Base-by-base conservation (phyloP, 2,329 filamentous ascomycete species). In the Hypocreales sp. region DNA sequence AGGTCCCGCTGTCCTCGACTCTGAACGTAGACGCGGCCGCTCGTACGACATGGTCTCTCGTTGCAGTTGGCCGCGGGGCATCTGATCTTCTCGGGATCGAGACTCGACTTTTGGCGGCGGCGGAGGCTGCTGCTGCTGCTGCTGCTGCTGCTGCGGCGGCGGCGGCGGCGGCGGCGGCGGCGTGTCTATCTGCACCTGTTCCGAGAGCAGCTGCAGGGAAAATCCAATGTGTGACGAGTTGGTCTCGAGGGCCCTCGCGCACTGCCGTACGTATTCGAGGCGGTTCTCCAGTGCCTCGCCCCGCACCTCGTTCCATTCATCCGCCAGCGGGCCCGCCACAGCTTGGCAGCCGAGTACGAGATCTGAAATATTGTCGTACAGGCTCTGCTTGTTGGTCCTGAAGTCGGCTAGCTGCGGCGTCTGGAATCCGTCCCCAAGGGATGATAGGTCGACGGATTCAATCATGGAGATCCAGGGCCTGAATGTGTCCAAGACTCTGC, bases 221-320 rank as follows among this genome's bases (percentile, higher is more conserved):
- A 86, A 90, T 16, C 81, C 79, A 37, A 94, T 74, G 41, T 94
- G 83, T 0, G 80, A 80, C 9, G 86, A 79, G 41, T 81, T 86
- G 13, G 76, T 80, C 48, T 95, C 84, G 12, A 98, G 61, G 25
- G 87, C 79, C 40, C 79, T 72, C 8, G 77, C 73, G 34, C 82
- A 79, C 32, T 72, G 65, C 28, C 79, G 72, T 32, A 94, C 83
- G 35, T 80, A 77, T 36, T 79, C 79, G 15, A 95, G 55, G 14
- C 90, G 74, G 38, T 82, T 82, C 45, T 94, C 87, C 17, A 98
- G 61, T 7, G 86, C 80, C 47, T 92, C 83, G 2, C 84, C 83
- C 23, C 84, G 74, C n/a, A 86, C 64, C 47, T 93, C 84, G 4
- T 86, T 73, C 90, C 90, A 98, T 54, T 98, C 90, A 47, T 98